phyloP scores from a whole-genome alignment of 2,329 filamentous ascomycete genomes.

The Pyricularia sp. region DNA sequence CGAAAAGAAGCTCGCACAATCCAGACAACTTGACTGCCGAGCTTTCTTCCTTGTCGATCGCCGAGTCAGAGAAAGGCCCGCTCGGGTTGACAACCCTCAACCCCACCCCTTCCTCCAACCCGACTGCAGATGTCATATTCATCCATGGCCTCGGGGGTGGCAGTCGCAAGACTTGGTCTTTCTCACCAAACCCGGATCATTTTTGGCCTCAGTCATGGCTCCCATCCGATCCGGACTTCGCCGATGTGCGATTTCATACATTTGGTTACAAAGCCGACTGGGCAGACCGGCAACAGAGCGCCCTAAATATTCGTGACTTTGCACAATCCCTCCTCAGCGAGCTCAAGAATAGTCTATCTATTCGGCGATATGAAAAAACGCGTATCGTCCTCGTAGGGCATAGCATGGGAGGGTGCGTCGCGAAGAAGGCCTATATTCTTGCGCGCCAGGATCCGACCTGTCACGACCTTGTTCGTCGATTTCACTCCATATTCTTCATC shows the following conservation, averaged over 20 bases:
- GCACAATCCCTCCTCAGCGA: constrained; percentile 21
- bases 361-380: constrained; percentile 13
- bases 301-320: constrained; percentile 22
- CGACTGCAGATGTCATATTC: constrained; percentile 22
- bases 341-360: constrained; percentile 18
- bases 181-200: constrained; percentile 14
- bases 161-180: constrained; percentile 25
- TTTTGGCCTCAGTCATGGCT: constrained; percentile 28
- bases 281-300: constrained; percentile 13
- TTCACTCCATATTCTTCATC: constrained; percentile 28
- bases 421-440: constrained; percentile 26
- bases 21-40: neutral
- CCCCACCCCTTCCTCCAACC: neutral
- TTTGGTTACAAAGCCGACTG: constrained; percentile 27
- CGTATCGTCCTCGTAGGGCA: constrained; percentile 34
- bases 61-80: constrained; percentile 10
- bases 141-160: constrained; percentile 29
- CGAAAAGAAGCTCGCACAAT: neutral
- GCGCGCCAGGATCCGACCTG: constrained; percentile 21
- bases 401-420: constrained; percentile 34
- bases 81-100: constrained; percentile 13
- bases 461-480: constrained; percentile 15
- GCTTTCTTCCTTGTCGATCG: neutral
- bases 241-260: constrained; percentile 20
- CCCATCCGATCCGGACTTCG: constrained; percentile 19